phyloP scores from a whole-genome alignment of 2,329 filamentous ascomycete species.

The Lasiodiplodia hormozganensis region DNA sequence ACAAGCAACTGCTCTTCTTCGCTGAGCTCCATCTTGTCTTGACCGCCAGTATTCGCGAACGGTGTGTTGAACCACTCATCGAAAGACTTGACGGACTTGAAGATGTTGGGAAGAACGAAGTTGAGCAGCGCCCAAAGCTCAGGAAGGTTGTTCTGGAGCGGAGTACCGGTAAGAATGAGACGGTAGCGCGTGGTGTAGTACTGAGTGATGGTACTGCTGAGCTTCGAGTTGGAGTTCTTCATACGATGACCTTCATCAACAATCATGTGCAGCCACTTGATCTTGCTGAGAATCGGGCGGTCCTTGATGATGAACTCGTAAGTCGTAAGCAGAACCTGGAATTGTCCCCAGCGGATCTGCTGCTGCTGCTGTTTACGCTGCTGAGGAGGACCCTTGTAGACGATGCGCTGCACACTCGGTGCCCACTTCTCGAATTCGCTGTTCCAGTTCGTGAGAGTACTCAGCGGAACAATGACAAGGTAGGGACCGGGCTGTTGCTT shows the following conservation, averaged over 20 bases:
- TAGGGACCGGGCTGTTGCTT: constrained; percentile 93
- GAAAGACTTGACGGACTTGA: constrained; percentile 98
- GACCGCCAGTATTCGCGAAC: constrained; percentile 95
- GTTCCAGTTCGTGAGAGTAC: constrained; percentile 98
- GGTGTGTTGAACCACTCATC: constrained; percentile 99
- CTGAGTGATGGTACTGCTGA: constrained; percentile 90
- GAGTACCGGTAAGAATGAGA: constrained; percentile 95
- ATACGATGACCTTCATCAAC: constrained; percentile 99
- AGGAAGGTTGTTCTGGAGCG: constrained; percentile 93
- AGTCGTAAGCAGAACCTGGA: constrained; percentile 95
- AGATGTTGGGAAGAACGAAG: constrained; percentile 97
- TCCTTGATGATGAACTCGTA: constrained; percentile 99
- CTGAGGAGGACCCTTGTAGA: constrained; percentile 95
- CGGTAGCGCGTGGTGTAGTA: constrained; percentile 97
- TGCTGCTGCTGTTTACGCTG: constrained; percentile 89
- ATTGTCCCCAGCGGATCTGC: constrained; percentile 90
- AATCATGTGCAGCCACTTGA: constrained; percentile 99
- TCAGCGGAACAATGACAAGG: constrained; percentile 94
- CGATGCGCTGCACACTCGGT: constrained; percentile 81
- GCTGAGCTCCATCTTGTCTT: constrained; percentile 98
- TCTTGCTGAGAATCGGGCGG: constrained; percentile 90
- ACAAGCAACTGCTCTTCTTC: constrained; percentile 99
- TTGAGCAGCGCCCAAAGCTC: constrained; percentile 98
- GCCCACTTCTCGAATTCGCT: constrained; percentile 99
- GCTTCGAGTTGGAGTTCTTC: constrained; percentile 97